Evolutionary conservation across 805 yeast genomes (phyloP).

Genomic region (Osmozyma mogii): DNA sequence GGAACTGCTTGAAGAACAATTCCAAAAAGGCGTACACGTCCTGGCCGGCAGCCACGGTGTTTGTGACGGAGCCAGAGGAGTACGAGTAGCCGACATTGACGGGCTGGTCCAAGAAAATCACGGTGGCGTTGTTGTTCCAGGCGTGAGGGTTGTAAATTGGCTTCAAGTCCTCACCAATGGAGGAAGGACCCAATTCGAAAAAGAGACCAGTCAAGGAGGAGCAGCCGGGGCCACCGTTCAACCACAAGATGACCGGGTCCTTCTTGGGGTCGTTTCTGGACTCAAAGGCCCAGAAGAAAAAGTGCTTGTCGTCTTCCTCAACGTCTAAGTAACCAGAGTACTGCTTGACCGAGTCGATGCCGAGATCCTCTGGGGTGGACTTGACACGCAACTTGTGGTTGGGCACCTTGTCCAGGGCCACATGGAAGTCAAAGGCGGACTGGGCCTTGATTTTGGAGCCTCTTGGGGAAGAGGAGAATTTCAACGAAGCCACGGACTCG

Average conservation of each 20-base stretch:
- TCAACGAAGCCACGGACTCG: slow-evolving; percentile 41
- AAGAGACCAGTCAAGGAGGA: slow-evolving; percentile 85
- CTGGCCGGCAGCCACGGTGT: slow-evolving; percentile 75
- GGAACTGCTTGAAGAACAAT: slow-evolving; percentile 77
- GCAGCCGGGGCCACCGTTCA: slow-evolving; percentile 97
- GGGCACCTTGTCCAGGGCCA: slow-evolving; percentile 30
- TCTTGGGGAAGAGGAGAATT: slow-evolving; percentile 45
- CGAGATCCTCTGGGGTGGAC: slow-evolving; percentile 34
- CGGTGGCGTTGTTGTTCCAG: slow-evolving; percentile 88
- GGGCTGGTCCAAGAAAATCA: slow-evolving; percentile 90
- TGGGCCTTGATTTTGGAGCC: no score
- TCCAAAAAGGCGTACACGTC: slow-evolving; percentile 83
- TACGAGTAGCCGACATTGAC: slow-evolving; percentile 88
- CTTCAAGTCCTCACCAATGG: slow-evolving; percentile 55
- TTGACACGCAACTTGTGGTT: slow-evolving; percentile 19
- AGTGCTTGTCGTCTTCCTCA: slow-evolving; percentile 75
- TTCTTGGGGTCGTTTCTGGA: slow-evolving; percentile 78
- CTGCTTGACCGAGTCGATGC: slow-evolving; percentile 77
- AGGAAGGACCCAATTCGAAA: slow-evolving; percentile 87
- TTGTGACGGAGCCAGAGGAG: slow-evolving; percentile 56
- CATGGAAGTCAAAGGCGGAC: slow-evolving; percentile 30
- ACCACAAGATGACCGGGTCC: slow-evolving; percentile 87
- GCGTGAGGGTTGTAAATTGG: slow-evolving; percentile 77
- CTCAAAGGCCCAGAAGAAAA: slow-evolving; percentile 92
- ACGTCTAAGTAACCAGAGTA: slow-evolving; percentile 82